Base-by-base conservation (phyloP, 2,329 filamentous ascomycete genomes). In the Verticillium tricorpus region DNA sequence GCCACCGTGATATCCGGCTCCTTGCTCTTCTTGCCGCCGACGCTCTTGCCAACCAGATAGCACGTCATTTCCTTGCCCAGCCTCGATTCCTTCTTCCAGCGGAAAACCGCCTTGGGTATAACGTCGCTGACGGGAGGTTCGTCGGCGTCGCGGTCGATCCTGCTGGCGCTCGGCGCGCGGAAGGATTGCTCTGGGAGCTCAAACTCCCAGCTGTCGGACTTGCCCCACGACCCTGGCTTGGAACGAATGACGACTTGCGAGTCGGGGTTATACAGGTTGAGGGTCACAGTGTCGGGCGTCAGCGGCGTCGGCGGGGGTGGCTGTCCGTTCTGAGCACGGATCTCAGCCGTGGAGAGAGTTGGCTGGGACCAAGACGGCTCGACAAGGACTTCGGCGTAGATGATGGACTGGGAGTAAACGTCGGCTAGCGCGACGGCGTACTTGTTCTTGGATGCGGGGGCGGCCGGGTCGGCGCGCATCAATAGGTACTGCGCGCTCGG, bases 1-100 rank as follows among this genome's bases (percentile, higher is more conserved):
- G 92, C 93, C n/a, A 98, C 83, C 0, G 93, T 93, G 68, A 98
- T 98, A 75, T 98, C 95, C 0, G 95, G 94, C 73, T 99, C 95
- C 72, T 91, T 94, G 78, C 83, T 90, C 80, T 91, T 91, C 76
- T 89, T 91, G 25, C 85, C 86, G 34, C 85, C 85, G 0, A 90
- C 85, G 14, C 86, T 89, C 72, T 88, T 91, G 17, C 94, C 93
- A 0, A 89, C 90, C 77, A 97, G 83, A 74, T 90, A 93, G 75
- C 93, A 97, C 1, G 91, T 92, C 80, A 97, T 87, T 70, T 97
- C 92, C 76, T 91, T 95, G 62, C 88, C 90, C 60, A 97, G 78
- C 66, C 92, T 89, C 65, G 93, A 89, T 74, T 97, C 94, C 69
- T 89, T 89, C 74, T 92, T 91, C 94, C 94, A 98, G 54, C 86